Conservation (phyloP, 129 eudicot species). For the Daucus carota region DH1_v3.0 NC_030385.2:34371001-34371500, state of each 20-base stretch:
- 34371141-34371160: slow-evolving; percentile 53
- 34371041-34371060: not conserved
- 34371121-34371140: not conserved
- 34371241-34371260: slow-evolving; percentile 83
- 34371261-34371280: slow-evolving; percentile 87
- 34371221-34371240: slow-evolving; percentile 90
- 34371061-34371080: not conserved
- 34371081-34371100: not conserved
- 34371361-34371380: not conserved
- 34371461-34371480: slow-evolving; percentile 66
- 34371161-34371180: slow-evolving; percentile 32
- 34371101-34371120: not conserved
- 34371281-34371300: slow-evolving; percentile 92
- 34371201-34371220: slow-evolving; percentile 77
- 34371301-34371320: slow-evolving; percentile 93
- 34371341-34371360: slow-evolving; percentile 10
- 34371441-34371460: slow-evolving; percentile 51
- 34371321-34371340: slow-evolving; percentile 66
- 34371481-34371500: slow-evolving; percentile 73
- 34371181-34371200: slow-evolving; percentile 51
- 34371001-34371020: not conserved
- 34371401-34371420: slow-evolving; percentile 18
- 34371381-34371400: not conserved
- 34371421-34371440: slow-evolving; percentile 46
- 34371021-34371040: not conserved